Evolutionary conservation across 306 rosid genomes (phyloP), one percentile per base, ranked within the genome.

Genomic region (Adenanthera pavonina): DNA sequence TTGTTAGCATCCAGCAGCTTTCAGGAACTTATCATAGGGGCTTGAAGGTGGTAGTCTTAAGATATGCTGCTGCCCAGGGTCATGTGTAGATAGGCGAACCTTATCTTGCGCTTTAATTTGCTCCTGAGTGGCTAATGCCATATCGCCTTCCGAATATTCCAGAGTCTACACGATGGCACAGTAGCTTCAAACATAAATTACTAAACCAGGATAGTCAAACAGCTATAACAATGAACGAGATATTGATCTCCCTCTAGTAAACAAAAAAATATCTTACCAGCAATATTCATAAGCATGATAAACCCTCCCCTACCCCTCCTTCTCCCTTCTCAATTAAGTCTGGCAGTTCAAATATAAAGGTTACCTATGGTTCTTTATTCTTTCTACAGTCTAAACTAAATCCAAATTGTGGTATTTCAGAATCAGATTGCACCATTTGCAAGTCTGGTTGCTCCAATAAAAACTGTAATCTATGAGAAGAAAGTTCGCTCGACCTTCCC

Each of bases 11-110:
- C 99, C 97, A 57, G 98, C 99, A 33, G 99, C 98, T 87, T 87
- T 93, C 89, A 95, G 86, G 88, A 95, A 95, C 84, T 95, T 95
- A 87, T 93, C 99, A 8, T 81, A 95, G 44, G 99, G 99, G 80
- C 98, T 93, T 52, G 97, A 92, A 81, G 99, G 98, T 43, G 99
- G 99, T 33, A 95, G 82, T 82, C 85, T 90, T 90, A 95, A 82
- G 68, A 92, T 87, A 78, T 88, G 75, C 17, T 80, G 88, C 30
- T 76, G 90, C 20, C 69, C 87, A 69, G 85, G 78, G 74, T 91
- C 94, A 40, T 75, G 85, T 5, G 91, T 82, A 88, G 83, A 83
- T 76, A 65, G 44, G 36, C 43, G 46, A 67, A 70, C 81, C 79
- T 83, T 91, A 75, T 90, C 87, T 47, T 51, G 80, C 7, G 60